Evolutionary conservation across 768 basidiomycete genomes (phyloP).

Genomic region (Grammothele lineata): DNA sequence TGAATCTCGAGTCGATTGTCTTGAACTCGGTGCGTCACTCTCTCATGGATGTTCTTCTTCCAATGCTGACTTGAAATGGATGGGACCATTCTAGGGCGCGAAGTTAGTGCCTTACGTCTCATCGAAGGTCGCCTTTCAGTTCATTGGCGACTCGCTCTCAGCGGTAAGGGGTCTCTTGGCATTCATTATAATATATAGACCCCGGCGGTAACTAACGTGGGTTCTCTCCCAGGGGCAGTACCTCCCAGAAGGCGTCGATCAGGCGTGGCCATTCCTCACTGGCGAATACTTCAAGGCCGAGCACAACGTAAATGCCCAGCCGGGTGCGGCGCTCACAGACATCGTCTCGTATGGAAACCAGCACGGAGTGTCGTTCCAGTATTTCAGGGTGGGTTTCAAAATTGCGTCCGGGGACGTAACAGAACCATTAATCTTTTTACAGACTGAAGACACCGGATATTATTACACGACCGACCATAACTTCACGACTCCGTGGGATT

Average conservation of each 20-base stretch:
- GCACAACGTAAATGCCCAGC: constrained; percentile 48
- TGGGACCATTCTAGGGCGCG: constrained; percentile 42
- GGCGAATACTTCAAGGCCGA: constrained; percentile 51
- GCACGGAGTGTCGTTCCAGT: constrained; percentile 49
- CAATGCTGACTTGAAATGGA: not conserved
- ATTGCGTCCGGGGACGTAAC: not conserved
- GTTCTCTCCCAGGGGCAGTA: constrained; percentile 53
- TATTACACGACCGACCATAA: constrained; percentile 53
- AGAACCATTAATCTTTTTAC: not conserved
- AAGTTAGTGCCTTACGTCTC: constrained; percentile 41
- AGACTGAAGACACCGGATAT: constrained; percentile 57
- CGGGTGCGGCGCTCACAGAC: constrained; percentile 50
- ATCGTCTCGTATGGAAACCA: constrained; percentile 48
- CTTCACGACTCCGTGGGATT: constrained; percentile 57
- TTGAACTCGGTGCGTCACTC: constrained; percentile 36
- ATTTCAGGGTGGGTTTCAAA: constrained; percentile 37
- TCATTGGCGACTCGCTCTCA: constrained; percentile 56
- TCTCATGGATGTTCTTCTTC: not conserved
- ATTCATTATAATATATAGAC: too few relatives aligned
- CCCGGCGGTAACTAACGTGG: too few relatives aligned
- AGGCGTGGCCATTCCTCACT: constrained; percentile 53
- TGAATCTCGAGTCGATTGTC: constrained; percentile 44
- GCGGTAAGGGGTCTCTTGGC: constrained; percentile 38
- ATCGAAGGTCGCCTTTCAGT: constrained; percentile 44
- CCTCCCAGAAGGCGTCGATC: constrained; percentile 47